Conservation (phyloP, 345 rosid species). For the Triadica sebifera region DNA sequence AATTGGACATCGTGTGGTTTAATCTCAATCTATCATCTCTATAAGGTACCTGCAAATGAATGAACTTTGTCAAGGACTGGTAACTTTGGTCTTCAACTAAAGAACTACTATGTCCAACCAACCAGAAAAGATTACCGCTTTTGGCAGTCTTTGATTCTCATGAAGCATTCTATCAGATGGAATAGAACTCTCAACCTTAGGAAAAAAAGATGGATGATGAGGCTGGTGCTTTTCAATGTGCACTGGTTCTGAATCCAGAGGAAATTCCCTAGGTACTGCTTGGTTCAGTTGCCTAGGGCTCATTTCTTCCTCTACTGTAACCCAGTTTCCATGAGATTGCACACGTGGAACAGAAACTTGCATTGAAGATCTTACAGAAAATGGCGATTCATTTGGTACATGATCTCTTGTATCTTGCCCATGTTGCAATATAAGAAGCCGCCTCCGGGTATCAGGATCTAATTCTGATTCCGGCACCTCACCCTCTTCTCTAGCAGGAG, state of each 20-base stretch:
- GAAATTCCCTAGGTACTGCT: constrained; percentile 59
- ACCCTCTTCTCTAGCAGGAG: constrained; percentile 99
- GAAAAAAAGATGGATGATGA: constrained; percentile 55
- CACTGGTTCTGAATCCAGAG: constrained; percentile 59
- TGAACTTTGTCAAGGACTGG: background rate
- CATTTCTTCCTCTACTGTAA: constrained; percentile 80
- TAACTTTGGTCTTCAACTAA: constrained; percentile 5
- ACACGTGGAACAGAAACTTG: constrained; percentile 63
- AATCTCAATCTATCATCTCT: constrained; percentile 61
- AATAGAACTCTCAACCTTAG: constrained; percentile 62
- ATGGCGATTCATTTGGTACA: constrained; percentile 57
- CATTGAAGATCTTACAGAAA: constrained; percentile 61
- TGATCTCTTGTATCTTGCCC: constrained; percentile 90
- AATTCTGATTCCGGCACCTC: constrained; percentile 98
- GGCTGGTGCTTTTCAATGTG: constrained; percentile 64
- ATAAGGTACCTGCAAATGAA: constrained; percentile 52
- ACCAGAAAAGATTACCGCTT: constrained; percentile 53
- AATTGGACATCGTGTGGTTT: constrained; percentile 44
- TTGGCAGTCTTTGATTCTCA: constrained; percentile 75
- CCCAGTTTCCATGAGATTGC: constrained; percentile 73
- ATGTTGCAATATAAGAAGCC: constrained; percentile 95
- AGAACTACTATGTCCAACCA: background rate
- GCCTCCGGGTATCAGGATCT: constrained; percentile 95
- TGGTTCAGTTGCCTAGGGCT: constrained; percentile 63
- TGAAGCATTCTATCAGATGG: constrained; percentile 67